Percentiles rank a stretch among this genome's conserved stretches.
phyloP scores from a whole-genome alignment of 441 rosid species.

The Geranium incanum region DNA sequence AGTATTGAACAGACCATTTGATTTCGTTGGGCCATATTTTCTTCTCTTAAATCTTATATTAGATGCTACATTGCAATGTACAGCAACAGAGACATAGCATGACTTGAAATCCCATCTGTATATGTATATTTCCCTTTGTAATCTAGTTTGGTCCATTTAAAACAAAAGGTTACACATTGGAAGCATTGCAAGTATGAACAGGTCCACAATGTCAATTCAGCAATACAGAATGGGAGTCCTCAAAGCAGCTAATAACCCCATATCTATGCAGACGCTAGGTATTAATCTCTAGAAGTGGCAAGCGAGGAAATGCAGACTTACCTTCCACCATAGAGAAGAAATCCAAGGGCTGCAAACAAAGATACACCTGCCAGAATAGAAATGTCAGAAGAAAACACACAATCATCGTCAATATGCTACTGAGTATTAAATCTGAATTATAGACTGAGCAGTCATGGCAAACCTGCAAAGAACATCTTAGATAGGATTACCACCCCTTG shows the following conservation, averaged over 20 bases:
- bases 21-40: too few species aligned
- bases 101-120: neutral
- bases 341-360: slow-evolving; percentile 74
- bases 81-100: slow-evolving; percentile 10
- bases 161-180: slow-evolving; percentile 1
- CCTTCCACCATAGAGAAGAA: slow-evolving; percentile 91
- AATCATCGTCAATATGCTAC: neutral
- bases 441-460: slow-evolving; percentile 9
- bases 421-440: neutral
- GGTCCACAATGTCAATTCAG: neutral
- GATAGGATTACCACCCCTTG: slow-evolving; percentile 47
- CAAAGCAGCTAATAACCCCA: neutral
- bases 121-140: neutral
- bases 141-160: neutral
- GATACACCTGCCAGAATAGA: slow-evolving; percentile 50
- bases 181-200: neutral
- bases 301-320: slow-evolving; percentile 21
- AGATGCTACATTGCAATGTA: neutral
- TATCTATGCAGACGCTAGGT: neutral
- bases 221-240: neutral
- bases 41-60: too few species aligned
- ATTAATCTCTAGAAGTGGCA: neutral
- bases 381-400: neutral
- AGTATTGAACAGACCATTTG: too few species aligned
- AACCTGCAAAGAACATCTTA: slow-evolving; percentile 84